Evolutionary conservation across 2,329 filamentous ascomycete genomes (phyloP).

Genomic region (Claviceps lovelessii): DNA sequence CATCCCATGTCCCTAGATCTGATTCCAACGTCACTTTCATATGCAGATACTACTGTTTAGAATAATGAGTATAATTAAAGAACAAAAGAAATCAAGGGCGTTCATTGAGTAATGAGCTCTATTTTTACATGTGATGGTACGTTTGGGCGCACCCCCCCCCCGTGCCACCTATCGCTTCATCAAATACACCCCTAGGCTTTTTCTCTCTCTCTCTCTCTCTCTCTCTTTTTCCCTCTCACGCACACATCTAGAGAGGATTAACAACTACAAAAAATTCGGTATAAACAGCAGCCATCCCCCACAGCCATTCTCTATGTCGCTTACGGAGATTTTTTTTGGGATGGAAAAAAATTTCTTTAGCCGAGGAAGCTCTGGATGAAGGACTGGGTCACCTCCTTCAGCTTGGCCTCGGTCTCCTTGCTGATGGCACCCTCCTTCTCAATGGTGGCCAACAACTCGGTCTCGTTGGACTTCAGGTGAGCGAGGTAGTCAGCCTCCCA

Average conservation of each 20-base stretch:
- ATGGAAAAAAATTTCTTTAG: slow-evolving; percentile 25
- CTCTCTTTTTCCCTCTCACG: neutral
- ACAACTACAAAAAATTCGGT: slow-evolving; percentile 24
- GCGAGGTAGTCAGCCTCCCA: slow-evolving; percentile 93
- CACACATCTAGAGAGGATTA: slow-evolving; percentile 26
- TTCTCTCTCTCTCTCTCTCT: slow-evolving; percentile 12
- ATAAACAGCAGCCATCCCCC: slow-evolving; percentile 35
- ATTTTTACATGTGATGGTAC: slow-evolving; percentile 47
- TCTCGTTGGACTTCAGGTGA: slow-evolving; percentile 83
- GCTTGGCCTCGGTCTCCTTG: slow-evolving; percentile 79
- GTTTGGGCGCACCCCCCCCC: slow-evolving; percentile 32
- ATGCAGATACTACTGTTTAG: neutral
- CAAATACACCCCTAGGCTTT: slow-evolving; percentile 30
- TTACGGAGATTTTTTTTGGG: slow-evolving; percentile 15
- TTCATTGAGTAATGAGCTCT: slow-evolving; percentile 47
- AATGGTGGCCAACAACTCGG: slow-evolving; percentile 68
- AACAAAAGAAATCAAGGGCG: slow-evolving; percentile 47
- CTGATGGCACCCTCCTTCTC: slow-evolving; percentile 91
- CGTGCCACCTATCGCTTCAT: slow-evolving; percentile 31
- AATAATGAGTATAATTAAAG: slow-evolving; percentile 11
- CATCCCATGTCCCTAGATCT: neutral
- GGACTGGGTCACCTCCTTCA: slow-evolving; percentile 58
- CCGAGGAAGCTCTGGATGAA: slow-evolving; percentile 90
- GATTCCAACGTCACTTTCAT: neutral
- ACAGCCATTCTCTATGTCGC: slow-evolving; percentile 18